Base-by-base conservation (phyloP, 2,329 filamentous ascomycete species). In the Aspergillus tanneri region DNA sequence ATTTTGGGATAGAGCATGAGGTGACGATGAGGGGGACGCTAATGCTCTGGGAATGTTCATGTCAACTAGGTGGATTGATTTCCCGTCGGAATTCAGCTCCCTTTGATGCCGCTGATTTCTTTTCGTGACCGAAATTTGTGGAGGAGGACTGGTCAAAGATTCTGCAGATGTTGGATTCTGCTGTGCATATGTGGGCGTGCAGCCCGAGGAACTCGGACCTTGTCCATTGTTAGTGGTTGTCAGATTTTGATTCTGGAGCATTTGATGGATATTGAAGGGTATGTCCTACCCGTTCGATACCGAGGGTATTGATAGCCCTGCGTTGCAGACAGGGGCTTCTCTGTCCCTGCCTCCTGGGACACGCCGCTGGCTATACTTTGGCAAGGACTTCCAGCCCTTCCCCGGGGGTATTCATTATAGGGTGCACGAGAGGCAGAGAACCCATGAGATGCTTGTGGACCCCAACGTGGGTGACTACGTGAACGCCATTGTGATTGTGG, bases 1-100 rank as follows among this genome's bases (percentile, higher is more conserved):
- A 36, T 56, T 58, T 38, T 42, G 47, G 5, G 62, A 61, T 19
- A 51, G 35, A 11, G 54, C 27, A 2, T 38, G 53, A 28, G 64
- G 58, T 9, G 59, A 58, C 10, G 56, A 49, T 12, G 55, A 55
- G 18, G 56, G 50, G 9, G 60, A 61, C 5, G 56, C 60, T 6
- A 67, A 56, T 28, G 52, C 52, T 23, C 58, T 54, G 2, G 64
- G 58, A 30, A 68, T 67, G 27, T 61, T 57, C 46, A 68, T 50
- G 12, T 65, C 63, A 19, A 47, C 55, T 14, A 67, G 50, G 28
- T 66, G 60, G 28, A 66, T 43, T 11, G 62, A 57, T 19, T 50
- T 53, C 11, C 39, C 30, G 35, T 62, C 62, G 2, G 52, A 40
- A 22, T 44, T 23, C n/a, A 55, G 49, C 14, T 50, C 46, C 21